Conservation (phyloP, 2,329 filamentous ascomycete species). For the Fusarium sororula region DNA sequence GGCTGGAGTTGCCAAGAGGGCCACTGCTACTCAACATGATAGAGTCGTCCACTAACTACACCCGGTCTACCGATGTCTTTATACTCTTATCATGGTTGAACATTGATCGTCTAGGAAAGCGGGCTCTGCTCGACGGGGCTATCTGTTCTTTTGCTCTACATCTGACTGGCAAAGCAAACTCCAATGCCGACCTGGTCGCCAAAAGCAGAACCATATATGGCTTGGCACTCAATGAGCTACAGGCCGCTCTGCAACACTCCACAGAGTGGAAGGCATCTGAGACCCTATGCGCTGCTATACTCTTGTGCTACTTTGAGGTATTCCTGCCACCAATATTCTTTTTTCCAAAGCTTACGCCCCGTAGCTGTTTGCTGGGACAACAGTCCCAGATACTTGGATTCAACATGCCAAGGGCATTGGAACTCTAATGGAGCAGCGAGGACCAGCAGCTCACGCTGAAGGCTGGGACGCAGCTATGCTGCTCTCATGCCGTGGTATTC, state of each 20-base stretch:
- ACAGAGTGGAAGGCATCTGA: conserved; percentile 51
- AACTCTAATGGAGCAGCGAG: conserved; percentile 51
- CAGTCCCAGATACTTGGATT: conserved; percentile 50
- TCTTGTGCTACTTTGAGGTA: conserved; percentile 54
- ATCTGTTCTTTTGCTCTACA: conserved; percentile 51
- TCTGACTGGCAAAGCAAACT: conserved; percentile 48
- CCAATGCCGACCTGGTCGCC: conserved; percentile 43
- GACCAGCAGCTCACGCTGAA: conserved; percentile 47
- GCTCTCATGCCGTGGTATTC: conserved; percentile 49
- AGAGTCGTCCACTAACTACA: conserved; percentile 29
- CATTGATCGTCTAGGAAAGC: conserved; percentile 46
- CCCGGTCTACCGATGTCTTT: conserved; percentile 36
- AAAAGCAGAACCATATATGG: conserved; percentile 52
- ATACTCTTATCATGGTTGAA: conserved; percentile 42
- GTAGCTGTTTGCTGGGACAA: conserved; percentile 54
- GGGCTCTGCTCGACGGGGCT: conserved; percentile 50
- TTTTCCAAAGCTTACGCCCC: conserved; percentile 18
- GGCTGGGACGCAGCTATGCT: conserved; percentile 51
- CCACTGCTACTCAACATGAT: conserved; percentile 47
- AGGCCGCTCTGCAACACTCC: conserved; percentile 49
- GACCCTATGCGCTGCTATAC: conserved; percentile 53
- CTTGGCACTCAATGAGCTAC: conserved; percentile 48
- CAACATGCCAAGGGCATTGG: conserved; percentile 52
- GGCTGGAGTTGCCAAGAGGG: conserved; percentile 38
- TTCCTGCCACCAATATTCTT: not conserved